Conservation (phyloP, 352 stramenopile species). For the Lagenidium giganteum region DNA sequence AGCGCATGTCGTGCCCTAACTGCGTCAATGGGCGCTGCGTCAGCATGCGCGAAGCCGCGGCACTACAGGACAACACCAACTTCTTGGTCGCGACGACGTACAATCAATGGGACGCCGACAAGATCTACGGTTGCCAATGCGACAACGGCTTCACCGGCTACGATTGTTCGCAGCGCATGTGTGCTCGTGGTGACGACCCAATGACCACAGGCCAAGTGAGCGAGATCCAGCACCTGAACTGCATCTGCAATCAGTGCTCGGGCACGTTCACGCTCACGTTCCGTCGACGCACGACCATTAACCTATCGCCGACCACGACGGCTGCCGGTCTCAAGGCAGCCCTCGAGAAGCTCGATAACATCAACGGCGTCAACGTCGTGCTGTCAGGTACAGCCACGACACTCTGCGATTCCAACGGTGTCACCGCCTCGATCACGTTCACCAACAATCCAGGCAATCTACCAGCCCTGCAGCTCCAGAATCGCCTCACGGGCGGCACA, state of each 20-base stretch:
- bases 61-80: constrained; percentile 55
- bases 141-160: constrained; percentile 56
- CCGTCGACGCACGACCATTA: constrained; percentile 46
- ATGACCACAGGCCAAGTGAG: constrained; percentile 27
- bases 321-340: constrained; percentile 30
- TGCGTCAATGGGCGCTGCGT: constrained; percentile 66
- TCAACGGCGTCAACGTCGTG: constrained; percentile 38
- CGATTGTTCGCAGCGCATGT: constrained; percentile 58
- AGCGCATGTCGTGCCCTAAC: constrained; percentile 50
- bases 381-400: constrained; percentile 12
- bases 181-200: constrained; percentile 57
- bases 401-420: constrained; percentile 28
- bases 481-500: constrained; percentile 24
- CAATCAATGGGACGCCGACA: constrained; percentile 65
- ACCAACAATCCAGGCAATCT: constrained; percentile 61
- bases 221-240: constrained; percentile 52
- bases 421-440: constrained; percentile 61
- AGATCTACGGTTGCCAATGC: constrained; percentile 75
- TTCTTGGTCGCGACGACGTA: constrained; percentile 64
- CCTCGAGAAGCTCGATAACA: constrained; percentile 54
- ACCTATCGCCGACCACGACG: constrained; percentile 32
- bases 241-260: constrained; percentile 43
- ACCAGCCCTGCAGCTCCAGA: constrained; percentile 41
- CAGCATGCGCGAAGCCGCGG: constrained; percentile 59
- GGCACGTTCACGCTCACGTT: constrained; percentile 64